Percentiles rank a stretch among this genome's conserved stretches.
Conservation (phyloP, 2,329 filamentous ascomycete species). For the Beauveria asiatica region DNA sequence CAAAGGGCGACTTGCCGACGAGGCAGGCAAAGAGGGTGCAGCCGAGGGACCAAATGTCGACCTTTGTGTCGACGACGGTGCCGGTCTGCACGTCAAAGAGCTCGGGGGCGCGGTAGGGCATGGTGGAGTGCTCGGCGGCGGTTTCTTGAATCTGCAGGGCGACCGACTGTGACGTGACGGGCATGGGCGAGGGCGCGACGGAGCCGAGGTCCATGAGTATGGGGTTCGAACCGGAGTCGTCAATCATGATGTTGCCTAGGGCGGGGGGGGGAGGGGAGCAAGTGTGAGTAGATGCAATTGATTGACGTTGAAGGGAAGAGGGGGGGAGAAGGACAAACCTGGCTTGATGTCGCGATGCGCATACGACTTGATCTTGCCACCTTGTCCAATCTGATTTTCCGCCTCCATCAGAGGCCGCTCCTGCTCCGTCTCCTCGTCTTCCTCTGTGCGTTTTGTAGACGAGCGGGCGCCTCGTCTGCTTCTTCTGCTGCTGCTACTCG, state of each 20-base stretch:
- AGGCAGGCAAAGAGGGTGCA: slow-evolving; percentile 97
- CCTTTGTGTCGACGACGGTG: slow-evolving; percentile 85
- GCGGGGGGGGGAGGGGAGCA: no score
- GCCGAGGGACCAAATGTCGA: slow-evolving; percentile 95
- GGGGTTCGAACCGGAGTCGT: slow-evolving; percentile 76
- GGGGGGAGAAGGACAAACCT: slow-evolving; percentile 47
- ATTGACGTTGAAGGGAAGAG: neutral
- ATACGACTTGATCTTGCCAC: slow-evolving; percentile 68
- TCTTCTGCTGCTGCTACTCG: slow-evolving; percentile 24
- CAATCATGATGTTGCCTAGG: slow-evolving; percentile 92
- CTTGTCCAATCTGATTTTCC: slow-evolving; percentile 57
- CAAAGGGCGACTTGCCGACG: slow-evolving; percentile 93
- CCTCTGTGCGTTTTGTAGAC: slow-evolving; percentile 38
- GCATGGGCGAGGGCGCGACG: slow-evolving; percentile 74
- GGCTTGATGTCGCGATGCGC: slow-evolving; percentile 97
- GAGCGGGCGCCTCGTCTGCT: neutral
- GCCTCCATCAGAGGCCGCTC: slow-evolving; percentile 76
- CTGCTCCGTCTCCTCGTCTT: slow-evolving; percentile 65
- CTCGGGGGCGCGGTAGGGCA: slow-evolving; percentile 96
- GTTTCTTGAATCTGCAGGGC: slow-evolving; percentile 90
- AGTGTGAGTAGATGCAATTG: neutral
- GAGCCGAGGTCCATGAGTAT: slow-evolving; percentile 98
- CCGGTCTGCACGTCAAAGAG: slow-evolving; percentile 97
- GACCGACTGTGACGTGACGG: slow-evolving; percentile 81
- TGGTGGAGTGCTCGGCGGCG: slow-evolving; percentile 92